Conservation (phyloP, 495 filamentous ascomycete species). For the Echria macrotheca region DNA sequence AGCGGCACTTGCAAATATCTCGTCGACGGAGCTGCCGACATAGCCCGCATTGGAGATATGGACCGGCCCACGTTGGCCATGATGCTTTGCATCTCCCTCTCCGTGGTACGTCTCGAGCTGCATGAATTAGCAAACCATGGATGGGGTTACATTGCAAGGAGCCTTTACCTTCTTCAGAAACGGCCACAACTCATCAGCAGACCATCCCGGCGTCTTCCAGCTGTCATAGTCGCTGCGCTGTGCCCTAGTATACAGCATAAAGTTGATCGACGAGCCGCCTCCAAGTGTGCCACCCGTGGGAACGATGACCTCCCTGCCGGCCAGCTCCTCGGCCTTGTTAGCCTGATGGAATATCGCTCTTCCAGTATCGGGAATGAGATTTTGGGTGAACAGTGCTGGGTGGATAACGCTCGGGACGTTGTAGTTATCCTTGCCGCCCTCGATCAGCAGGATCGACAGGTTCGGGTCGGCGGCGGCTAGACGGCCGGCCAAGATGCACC, state of each 20-base stretch:
- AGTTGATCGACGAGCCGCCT: slow-evolving; percentile 58
- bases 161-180: slow-evolving; percentile 46
- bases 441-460: slow-evolving; percentile 49
- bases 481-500: slow-evolving; percentile 44
- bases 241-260: slow-evolving; percentile 45
- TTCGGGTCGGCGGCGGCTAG: slow-evolving; percentile 45
- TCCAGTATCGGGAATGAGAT: slow-evolving; percentile 30
- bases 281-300: slow-evolving; percentile 51
- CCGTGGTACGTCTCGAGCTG: slow-evolving; percentile 48
- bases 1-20: slow-evolving; percentile 38
- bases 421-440: slow-evolving; percentile 45
- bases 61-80: slow-evolving; percentile 48
- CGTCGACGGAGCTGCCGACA: slow-evolving; percentile 24
- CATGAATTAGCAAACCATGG: neutral
- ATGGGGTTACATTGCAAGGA: neutral
- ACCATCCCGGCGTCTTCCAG: slow-evolving; percentile 52
- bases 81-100: slow-evolving; percentile 20
- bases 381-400: slow-evolving; percentile 32
- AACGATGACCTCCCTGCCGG: slow-evolving; percentile 44
- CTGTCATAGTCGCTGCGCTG: slow-evolving; percentile 45
- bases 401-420: slow-evolving; percentile 38
- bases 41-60: slow-evolving; percentile 41
- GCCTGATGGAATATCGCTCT: slow-evolving; percentile 34
- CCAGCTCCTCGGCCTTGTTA: slow-evolving; percentile 36
- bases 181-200: slow-evolving; percentile 45